Evolutionary conservation across 1,284 basidiomycete species (phyloP).

Genomic region (Trichosporon sp.): DNA sequence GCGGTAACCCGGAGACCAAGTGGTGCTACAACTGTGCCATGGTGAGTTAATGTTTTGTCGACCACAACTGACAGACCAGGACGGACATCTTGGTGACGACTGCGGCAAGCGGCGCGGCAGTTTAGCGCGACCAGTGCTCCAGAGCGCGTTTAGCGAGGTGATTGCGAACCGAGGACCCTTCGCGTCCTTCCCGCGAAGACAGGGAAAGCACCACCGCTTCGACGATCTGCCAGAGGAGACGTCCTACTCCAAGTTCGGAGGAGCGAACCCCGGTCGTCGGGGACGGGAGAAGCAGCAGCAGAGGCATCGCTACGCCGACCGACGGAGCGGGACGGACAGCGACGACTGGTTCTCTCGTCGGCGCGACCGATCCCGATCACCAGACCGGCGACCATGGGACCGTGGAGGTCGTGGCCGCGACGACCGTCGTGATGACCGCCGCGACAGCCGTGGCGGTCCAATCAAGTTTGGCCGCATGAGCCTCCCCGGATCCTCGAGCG

Average conservation of each 20-base stretch:
- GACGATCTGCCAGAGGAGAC: constrained; percentile 32
- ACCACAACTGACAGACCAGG: constrained; percentile 29
- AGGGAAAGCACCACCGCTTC: constrained; percentile 37
- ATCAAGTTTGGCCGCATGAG: constrained; percentile 18
- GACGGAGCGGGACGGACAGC: constrained; percentile 10
- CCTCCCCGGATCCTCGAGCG: neutral
- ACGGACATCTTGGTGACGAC: constrained; percentile 85
- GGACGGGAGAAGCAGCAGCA: constrained; percentile 37
- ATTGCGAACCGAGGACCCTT: constrained; percentile 76
- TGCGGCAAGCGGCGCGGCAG: constrained; percentile 65
- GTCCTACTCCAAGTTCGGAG: constrained; percentile 31
- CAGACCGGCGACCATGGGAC: neutral
- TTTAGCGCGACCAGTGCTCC: constrained; percentile 62
- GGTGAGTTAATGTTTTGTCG: neutral
- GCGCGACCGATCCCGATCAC: neutral
- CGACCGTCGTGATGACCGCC: neutral
- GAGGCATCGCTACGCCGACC: constrained; percentile 31
- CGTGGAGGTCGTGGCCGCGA: neutral
- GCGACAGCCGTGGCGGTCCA: neutral
- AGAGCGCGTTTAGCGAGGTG: constrained; percentile 73
- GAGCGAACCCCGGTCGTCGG: constrained; percentile 40
- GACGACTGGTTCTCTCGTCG: constrained; percentile 19
- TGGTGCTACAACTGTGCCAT: constrained; percentile 83
- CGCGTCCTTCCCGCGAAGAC: constrained; percentile 25
- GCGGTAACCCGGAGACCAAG: constrained; percentile 50